Evolutionary conservation across 129 eudicot species (phyloP).

Genomic region (Calendula officinalis): DNA sequence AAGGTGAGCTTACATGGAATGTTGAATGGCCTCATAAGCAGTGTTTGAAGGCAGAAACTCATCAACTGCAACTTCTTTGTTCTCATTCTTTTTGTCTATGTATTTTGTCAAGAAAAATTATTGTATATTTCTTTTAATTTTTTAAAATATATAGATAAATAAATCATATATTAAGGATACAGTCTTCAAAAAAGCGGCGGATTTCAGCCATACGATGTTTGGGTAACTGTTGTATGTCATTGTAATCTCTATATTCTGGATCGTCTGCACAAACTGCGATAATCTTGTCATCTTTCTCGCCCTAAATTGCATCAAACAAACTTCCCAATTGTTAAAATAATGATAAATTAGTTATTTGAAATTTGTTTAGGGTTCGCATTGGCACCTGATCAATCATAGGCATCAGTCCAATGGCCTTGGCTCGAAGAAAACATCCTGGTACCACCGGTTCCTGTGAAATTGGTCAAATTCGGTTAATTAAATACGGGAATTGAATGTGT

Average conservation of each 20-base stretch:
- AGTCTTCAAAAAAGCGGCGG: constrained; percentile 92
- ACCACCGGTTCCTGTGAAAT: constrained; percentile 71
- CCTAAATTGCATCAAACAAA: constrained; percentile 37
- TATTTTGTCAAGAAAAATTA: constrained; percentile 31
- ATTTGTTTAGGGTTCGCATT: background rate
- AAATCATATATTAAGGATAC: constrained; percentile 45
- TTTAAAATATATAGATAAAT: background rate
- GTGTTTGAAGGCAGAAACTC: constrained; percentile 68
- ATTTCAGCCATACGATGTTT: constrained; percentile 92
- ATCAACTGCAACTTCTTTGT: constrained; percentile 88
- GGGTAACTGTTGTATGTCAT: constrained; percentile 74
- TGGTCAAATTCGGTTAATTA: background rate
- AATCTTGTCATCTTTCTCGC: constrained; percentile 90
- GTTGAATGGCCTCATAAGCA: constrained; percentile 77
- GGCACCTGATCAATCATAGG: constrained; percentile 96
- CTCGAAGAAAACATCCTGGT: constrained; percentile 93
- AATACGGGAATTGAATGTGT: background rate
- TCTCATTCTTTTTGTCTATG: constrained; percentile 86
- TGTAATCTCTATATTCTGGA: constrained; percentile 77
- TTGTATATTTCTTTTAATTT: background rate
- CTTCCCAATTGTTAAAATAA: background rate
- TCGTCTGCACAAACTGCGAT: constrained; percentile 98
- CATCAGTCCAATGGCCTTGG: constrained; percentile 90
- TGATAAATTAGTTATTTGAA: background rate
- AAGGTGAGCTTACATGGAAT: constrained; percentile 73